These are phyloP conservation scores for Fusarium sp. DNA, from an alignment of 2,329 filamentous ascomycete genomes.

Conservation along the genomic window DNA sequence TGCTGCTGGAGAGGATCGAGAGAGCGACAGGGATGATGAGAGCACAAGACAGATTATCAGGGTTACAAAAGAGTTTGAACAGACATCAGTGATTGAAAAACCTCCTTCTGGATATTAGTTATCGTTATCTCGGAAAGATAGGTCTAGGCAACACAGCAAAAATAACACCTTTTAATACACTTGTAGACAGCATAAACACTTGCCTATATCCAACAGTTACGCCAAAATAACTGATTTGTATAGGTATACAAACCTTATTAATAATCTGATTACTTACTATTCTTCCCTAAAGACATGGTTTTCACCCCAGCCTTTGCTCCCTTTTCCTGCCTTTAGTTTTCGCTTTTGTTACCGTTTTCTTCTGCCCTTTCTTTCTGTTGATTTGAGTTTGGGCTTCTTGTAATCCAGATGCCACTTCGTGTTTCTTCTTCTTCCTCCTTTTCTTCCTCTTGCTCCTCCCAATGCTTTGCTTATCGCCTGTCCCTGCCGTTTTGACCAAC, in stretches of 20 bases:
- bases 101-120: neutral
- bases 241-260: fast-evolving
- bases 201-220: too few species aligned
- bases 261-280: neutral
- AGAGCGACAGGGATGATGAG: conserved; percentile 11
- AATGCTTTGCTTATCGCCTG: too few species aligned
- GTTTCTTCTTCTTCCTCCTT: neutral
- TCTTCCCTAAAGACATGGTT: fast-evolving
- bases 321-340: neutral
- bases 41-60: conserved; percentile 22
- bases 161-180: neutral
- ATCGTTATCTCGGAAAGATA: neutral
- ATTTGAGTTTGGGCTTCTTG: neutral
- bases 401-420: neutral
- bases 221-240: too few species aligned
- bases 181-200: neutral
- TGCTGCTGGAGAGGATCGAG: neutral
- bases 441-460: fast-evolving
- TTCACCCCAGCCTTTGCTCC: neutral
- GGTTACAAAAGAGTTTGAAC: neutral
- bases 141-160: neutral
- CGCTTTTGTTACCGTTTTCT: neutral
- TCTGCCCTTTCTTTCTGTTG: neutral
- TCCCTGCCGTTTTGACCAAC: neutral
- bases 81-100: neutral